phyloP scores from a whole-genome alignment of 164 flowering plant genomes.

The Macadamia integrifolia region DNA sequence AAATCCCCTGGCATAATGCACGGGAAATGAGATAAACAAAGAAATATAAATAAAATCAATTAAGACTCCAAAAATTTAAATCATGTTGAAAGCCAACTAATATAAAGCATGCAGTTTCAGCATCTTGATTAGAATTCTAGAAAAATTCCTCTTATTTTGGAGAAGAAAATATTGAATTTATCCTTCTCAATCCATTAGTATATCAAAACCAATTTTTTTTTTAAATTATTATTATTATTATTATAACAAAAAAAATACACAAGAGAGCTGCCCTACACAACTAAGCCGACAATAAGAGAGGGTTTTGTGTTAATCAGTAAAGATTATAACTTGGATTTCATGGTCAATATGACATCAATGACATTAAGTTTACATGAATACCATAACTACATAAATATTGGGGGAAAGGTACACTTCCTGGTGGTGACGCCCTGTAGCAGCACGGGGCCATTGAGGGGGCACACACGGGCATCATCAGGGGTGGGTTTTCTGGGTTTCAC shows the following conservation, averaged over 20 bases:
- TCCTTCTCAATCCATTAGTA: no score
- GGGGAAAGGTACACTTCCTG: no score
- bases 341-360: neutral
- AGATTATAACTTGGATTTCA: neutral
- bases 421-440: no score
- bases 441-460: no score
- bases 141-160: neutral
- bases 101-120: neutral
- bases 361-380: neutral
- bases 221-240: no score
- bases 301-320: neutral
- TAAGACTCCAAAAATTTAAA: neutral
- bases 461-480: no score
- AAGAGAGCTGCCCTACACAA: neutral
- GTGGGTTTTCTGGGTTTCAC: no score
- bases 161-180: neutral
- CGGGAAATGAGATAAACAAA: neutral
- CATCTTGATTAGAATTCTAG: neutral
- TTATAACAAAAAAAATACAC: neutral
- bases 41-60: neutral
- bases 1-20: neutral
- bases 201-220: no score
- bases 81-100: neutral
- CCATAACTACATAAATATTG: no score
- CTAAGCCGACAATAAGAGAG: neutral